Evolutionary conservation across 148 eudicot species (phyloP), one percentile per base, ranked within the genome.

Genomic region (Rhododendron henanense): DNA sequence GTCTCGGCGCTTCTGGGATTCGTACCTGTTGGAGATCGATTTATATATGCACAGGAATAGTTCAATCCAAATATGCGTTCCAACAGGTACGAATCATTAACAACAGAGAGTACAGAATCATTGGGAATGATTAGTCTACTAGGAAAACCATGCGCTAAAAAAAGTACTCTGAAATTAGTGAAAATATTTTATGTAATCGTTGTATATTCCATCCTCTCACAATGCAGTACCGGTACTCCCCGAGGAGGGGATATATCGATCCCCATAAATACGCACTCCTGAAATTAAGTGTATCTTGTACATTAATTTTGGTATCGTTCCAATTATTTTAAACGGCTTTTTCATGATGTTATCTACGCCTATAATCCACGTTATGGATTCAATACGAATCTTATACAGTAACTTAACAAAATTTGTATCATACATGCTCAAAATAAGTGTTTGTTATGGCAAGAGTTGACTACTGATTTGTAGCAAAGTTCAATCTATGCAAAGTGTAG

Each of bases 1-100:
- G 84, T 88, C 89, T 1, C 89, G 89, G 33, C 89, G 85, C 83
- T 88, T 88, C 23, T 88, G 89, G 6, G 86, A 81, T 73, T 85
- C 89, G 73, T 69, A 69, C 75, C 75, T 69, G 75, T 28, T 28
- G 2, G 75, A 69, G 16, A 69, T 31, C 31, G 31, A 31, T 10
- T 10, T 28, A 69, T 13, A 28, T 41, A 41, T 0, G 45, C 35
- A 28, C 75, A 69, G 33, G 19, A 55, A 11, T 13, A 69, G 25
- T 65, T n/a, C 37, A 69, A 69, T 28, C 31, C 75, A 65, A 65
- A 65, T 65, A 7, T 9, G n/a, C 3, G 25, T 21, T 61, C 25
- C n/a, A 21, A 31, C 31, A 31, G 31, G 31, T 31, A 31, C 31
- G 31, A 31, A 31, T 31, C 31, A 65, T 65, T 65, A 65, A 9